These are phyloP conservation scores for Cyclaneusma minus DNA, from an alignment of 2,329 filamentous ascomycete genomes.

Conservation along the genomic window DNA sequence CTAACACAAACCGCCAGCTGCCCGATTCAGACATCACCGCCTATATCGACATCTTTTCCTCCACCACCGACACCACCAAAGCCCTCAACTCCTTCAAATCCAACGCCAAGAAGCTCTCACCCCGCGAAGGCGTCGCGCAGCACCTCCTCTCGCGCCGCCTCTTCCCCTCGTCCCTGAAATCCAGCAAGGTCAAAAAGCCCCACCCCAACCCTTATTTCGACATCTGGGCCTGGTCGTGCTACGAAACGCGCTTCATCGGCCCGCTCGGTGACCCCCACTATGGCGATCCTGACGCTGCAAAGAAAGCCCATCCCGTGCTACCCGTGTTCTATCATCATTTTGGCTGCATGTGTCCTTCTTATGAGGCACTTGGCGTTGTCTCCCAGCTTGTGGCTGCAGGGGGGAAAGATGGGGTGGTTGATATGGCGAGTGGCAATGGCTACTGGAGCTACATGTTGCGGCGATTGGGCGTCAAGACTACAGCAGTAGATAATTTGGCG, in stretches of 20 bases:
- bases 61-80: constrained; percentile 40
- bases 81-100: constrained; percentile 45
- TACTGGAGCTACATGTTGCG: constrained; percentile 65
- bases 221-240: constrained; percentile 50
- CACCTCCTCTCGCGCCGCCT: constrained; percentile 38
- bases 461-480: constrained; percentile 34
- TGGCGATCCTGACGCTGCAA: constrained; percentile 26
- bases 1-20: too few species aligned
- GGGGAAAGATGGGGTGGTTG: constrained; percentile 34
- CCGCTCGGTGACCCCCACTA: constrained; percentile 36
- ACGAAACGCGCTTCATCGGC: constrained; percentile 42
- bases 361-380: constrained; percentile 47
- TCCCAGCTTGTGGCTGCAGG: constrained; percentile 28
- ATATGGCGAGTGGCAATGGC: constrained; percentile 57
- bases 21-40: constrained; percentile 39
- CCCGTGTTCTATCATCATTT: constrained; percentile 69
- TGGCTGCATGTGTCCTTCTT: constrained; percentile 54
- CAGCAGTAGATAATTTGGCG: constrained; percentile 51
- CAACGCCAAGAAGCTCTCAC: constrained; percentile 50
- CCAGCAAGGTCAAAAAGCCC: too few species aligned
- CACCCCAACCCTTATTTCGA: constrained; percentile 49
- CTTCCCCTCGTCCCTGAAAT: constrained; percentile 27
- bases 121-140: constrained; percentile 37
- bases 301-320: constrained; percentile 49
- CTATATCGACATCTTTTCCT: constrained; percentile 51